Evolutionary conservation across 352 stramenopile genomes (phyloP).

Genomic region (Globisporangium iwayamae): DNA sequence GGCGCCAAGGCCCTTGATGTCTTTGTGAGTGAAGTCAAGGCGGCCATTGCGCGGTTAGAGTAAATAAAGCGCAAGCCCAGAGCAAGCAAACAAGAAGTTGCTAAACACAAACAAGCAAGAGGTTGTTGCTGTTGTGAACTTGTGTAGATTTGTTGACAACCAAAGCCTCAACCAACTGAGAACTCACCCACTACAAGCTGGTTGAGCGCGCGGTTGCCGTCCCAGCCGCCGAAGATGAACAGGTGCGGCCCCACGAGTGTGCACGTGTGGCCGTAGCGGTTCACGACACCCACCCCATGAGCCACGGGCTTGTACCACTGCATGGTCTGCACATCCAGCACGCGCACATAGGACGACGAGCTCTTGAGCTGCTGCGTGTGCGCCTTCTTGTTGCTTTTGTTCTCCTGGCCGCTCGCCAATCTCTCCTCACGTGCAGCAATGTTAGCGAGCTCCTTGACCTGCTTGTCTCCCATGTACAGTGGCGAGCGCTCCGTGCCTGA

Average conservation of each 20-base stretch:
- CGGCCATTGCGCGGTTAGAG: constrained; percentile 57
- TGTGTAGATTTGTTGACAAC: background rate
- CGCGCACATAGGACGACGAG: constrained; percentile 51
- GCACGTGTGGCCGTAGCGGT: constrained; percentile 69
- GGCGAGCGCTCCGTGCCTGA: constrained; percentile 68
- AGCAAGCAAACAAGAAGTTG: background rate
- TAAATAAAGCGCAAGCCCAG: constrained; percentile 27
- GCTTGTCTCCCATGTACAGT: constrained; percentile 78
- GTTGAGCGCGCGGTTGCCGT: constrained; percentile 75
- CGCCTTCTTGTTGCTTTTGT: constrained; percentile 27
- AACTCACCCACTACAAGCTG: constrained; percentile 71
- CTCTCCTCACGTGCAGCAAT: constrained; percentile 54
- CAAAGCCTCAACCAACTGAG: background rate
- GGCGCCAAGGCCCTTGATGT: constrained; percentile 47
- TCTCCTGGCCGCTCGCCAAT: constrained; percentile 39
- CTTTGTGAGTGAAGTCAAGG: constrained; percentile 58
- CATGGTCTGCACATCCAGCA: constrained; percentile 60
- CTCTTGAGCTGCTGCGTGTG: constrained; percentile 35
- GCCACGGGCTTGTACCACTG: constrained; percentile 48
- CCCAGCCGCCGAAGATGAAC: constrained; percentile 81
- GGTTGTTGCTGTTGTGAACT: background rate
- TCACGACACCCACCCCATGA: constrained; percentile 43
- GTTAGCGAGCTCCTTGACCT: constrained; percentile 52
- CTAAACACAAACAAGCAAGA: background rate
- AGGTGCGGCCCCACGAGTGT: constrained; percentile 62